phyloP scores from a whole-genome alignment of 805 yeast species.

The Yamadazyma scolyti region DNA sequence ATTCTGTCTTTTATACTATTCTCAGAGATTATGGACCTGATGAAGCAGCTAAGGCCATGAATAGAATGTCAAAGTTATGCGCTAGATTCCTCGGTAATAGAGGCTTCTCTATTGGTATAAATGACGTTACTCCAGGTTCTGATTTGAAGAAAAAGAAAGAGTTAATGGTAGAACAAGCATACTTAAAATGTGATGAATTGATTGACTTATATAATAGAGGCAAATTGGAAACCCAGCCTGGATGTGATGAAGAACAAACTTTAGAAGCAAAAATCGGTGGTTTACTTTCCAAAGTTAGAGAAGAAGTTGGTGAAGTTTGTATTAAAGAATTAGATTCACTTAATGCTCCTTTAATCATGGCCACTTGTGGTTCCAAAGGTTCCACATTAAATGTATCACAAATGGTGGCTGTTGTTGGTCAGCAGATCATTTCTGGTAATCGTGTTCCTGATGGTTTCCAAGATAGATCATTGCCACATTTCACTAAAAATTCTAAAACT shows the following conservation, averaged over 20 bases:
- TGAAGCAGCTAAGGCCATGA: constrained; percentile 95
- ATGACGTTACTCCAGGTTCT: constrained; percentile 91
- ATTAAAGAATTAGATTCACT: constrained; percentile 83
- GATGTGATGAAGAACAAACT: constrained; percentile 98
- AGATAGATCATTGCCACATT: constrained; percentile 96
- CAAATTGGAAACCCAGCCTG: constrained; percentile 95
- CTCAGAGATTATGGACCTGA: constrained; percentile 95
- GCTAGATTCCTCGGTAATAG: constrained; percentile 92
- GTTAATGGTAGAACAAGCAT: constrained; percentile 84
- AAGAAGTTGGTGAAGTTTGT: constrained; percentile 98
- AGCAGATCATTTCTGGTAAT: constrained; percentile 96
- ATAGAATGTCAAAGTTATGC: constrained; percentile 98
- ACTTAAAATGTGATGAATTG: constrained; percentile 84
- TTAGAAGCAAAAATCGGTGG: constrained; percentile 98
- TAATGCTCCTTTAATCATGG: constrained; percentile 97
- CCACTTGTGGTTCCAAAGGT: constrained; percentile 98
- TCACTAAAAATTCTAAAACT: constrained; percentile 90
- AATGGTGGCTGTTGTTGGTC: constrained; percentile 99
- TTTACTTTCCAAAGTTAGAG: constrained; percentile 91
- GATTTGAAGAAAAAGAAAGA: constrained; percentile 78
- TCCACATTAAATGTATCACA: constrained; percentile 97
- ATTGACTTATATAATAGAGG: constrained; percentile 78
- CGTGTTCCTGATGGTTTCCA: constrained; percentile 99
- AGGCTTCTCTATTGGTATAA: constrained; percentile 96
- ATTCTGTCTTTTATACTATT: constrained; percentile 92